Percentiles rank a stretch among this genome's conserved stretches.
Evolutionary conservation across 1,284 basidiomycete species (phyloP).

Genomic region (Kwoniella shivajii): DNA sequence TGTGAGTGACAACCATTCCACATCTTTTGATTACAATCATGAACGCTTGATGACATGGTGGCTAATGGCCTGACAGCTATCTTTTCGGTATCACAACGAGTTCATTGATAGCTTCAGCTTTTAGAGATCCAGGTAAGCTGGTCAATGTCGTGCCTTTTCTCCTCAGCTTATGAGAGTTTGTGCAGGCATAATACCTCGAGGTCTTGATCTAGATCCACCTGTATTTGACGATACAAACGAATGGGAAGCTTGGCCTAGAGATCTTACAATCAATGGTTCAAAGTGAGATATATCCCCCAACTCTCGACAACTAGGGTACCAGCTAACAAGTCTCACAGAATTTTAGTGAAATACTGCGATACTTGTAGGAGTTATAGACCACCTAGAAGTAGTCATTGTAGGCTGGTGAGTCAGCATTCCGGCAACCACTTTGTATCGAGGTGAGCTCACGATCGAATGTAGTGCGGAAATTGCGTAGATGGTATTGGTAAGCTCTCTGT

Average conservation of each 20-base stretch:
- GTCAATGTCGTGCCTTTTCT: not conserved
- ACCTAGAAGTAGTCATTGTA: conserved; percentile 87
- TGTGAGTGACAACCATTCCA: conserved; percentile 54
- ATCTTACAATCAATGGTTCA: conserved; percentile 74
- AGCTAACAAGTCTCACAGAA: conserved; percentile 57
- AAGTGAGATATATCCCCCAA: conserved; percentile 64
- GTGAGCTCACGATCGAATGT: not conserved
- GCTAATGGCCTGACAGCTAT: conserved; percentile 28
- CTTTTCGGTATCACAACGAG: conserved; percentile 40
- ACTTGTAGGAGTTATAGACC: conserved; percentile 88
- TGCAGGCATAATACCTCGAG: conserved; percentile 74
- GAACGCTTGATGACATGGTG: not conserved
- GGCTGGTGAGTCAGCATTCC: conserved; percentile 64
- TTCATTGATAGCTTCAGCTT: conserved; percentile 60
- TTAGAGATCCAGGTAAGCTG: conserved; percentile 69
- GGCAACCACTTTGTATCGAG: conserved; percentile 9
- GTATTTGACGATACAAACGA: conserved; percentile 62
- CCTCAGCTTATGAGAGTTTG: not conserved
- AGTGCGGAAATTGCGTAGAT: conserved; percentile 95
- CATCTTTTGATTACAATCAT: not conserved
- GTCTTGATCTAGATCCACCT: conserved; percentile 80
- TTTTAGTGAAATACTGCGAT: conserved; percentile 85
- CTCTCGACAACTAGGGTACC: not conserved
- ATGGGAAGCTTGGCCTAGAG: conserved; percentile 72
- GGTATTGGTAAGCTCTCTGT: conserved; percentile 53